Conservation (phyloP, 2,329 filamentous ascomycete species). For the Pseudogymnoascus sp. region DNA sequence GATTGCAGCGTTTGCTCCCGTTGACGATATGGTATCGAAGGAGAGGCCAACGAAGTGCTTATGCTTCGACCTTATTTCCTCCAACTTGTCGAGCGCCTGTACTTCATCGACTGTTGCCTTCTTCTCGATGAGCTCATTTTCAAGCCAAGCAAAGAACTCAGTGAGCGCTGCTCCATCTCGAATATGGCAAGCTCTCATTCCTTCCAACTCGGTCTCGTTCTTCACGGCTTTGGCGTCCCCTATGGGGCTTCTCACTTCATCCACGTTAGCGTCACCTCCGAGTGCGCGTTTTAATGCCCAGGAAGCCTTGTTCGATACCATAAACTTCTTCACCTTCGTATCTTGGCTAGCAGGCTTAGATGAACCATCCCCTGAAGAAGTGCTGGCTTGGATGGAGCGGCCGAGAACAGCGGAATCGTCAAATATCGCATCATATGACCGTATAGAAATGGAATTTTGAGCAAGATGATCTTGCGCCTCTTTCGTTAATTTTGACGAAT, state of each 20-base stretch:
- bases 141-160: constrained; percentile 94
- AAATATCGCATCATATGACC: constrained; percentile 78
- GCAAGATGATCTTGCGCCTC: constrained; percentile 64
- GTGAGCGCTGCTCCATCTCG: constrained; percentile 85
- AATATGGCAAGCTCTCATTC: constrained; percentile 91
- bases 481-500: constrained; percentile 66
- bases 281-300: constrained; percentile 87
- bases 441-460: constrained; percentile 62
- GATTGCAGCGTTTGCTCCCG: constrained; percentile 73
- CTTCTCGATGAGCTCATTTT: constrained; percentile 73
- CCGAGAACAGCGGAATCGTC: constrained; percentile 64
- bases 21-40: constrained; percentile 94
- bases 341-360: constrained; percentile 28
- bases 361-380: constrained; percentile 27
- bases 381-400: constrained; percentile 27
- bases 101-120: constrained; percentile 77
- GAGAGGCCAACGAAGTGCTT: constrained; percentile 81
- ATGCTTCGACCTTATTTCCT: constrained; percentile 60
- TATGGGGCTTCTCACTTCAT: constrained; percentile 80
- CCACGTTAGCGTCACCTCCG: constrained; percentile 76
- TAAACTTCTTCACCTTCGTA: constrained; percentile 51
- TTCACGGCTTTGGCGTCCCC: constrained; percentile 91
- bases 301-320: constrained; percentile 82
- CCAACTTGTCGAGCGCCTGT: constrained; percentile 82
- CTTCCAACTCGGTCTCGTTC: constrained; percentile 79